A percentile compares a stretch with the other conserved stretches of the same genome.
Evolutionary conservation across 73 alveolate genomes (phyloP).

Genomic region (Paramecium octaurelia): DNA sequence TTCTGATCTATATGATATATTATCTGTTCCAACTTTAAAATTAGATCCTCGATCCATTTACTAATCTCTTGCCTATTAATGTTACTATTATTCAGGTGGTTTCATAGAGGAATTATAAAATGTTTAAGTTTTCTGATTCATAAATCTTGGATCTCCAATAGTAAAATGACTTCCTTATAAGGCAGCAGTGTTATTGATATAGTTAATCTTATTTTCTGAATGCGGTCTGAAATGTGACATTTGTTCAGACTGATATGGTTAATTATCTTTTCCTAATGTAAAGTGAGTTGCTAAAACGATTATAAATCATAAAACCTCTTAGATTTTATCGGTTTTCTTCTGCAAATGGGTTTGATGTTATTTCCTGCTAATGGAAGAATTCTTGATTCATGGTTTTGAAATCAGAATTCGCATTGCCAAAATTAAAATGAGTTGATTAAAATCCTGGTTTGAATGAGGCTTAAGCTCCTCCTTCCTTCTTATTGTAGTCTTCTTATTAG

Average conservation of each 20-base stretch:
- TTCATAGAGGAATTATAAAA: background rate
- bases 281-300: slow-evolving; percentile 32
- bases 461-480: slow-evolving; percentile 5
- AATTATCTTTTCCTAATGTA: background rate
- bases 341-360: slow-evolving; percentile 1
- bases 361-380: background rate
- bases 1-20: background rate
- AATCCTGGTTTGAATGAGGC: background rate
- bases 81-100: background rate
- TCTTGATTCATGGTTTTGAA: slow-evolving; percentile 26
- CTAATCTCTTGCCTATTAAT: slow-evolving; percentile 46
- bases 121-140: slow-evolving; percentile 25
- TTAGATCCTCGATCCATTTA: slow-evolving; percentile 40
- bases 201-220: background rate
- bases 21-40: slow-evolving; percentile 20
- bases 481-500: background rate
- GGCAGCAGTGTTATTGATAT: background rate
- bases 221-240: slow-evolving; percentile 39
- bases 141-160: slow-evolving; percentile 55
- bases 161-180: slow-evolving; percentile 27
- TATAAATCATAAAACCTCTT: background rate
- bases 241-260: slow-evolving; percentile 35
- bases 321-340: slow-evolving; percentile 39
- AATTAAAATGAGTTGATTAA: slow-evolving; percentile 5
- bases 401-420: slow-evolving; percentile 8